These are phyloP conservation scores for Phalaenopsis hybrid DNA, from an alignment of 116 monocot genomes.

Conservation along the genomic window DNA sequence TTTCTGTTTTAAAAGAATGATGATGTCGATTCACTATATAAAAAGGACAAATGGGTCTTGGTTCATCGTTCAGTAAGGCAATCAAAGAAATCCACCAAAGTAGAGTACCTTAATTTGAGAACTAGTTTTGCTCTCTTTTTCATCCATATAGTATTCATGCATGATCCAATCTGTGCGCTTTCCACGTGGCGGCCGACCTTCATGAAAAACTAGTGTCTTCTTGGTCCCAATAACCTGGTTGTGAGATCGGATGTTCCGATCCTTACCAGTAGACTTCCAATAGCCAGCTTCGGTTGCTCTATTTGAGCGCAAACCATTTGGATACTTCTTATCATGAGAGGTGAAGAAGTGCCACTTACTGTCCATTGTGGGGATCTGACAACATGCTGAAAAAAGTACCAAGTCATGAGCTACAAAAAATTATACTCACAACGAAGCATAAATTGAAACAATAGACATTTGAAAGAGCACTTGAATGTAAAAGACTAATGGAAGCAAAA, in stretches of 20 bases:
- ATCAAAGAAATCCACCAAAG: background rate
- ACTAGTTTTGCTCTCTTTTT: constrained; percentile 37
- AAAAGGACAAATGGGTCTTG: too few relatives aligned
- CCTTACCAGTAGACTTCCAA: constrained; percentile 40
- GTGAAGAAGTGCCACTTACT: constrained; percentile 92
- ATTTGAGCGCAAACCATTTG: constrained; percentile 70
- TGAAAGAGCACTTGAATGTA: background rate
- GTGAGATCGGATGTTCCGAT: background rate
- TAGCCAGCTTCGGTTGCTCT: constrained; percentile 82
- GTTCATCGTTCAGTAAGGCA: too few relatives aligned
- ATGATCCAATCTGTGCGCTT: background rate
- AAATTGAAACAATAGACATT: too few relatives aligned
- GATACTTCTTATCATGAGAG: constrained; percentile 71
- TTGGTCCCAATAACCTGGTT: background rate
- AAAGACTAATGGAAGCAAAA: too few relatives aligned
- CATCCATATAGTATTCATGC: background rate
- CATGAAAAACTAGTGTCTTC: background rate
- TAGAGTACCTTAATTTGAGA: constrained; percentile 43
- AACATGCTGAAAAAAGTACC: constrained; percentile 37
- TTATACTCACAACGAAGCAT: too few relatives aligned
- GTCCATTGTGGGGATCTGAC: constrained; percentile 45
- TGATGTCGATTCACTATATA: too few relatives aligned
- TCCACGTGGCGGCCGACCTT: constrained; percentile 11
- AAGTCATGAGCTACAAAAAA: background rate
- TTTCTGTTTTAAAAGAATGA: too few relatives aligned